Conservation (phyloP, 2,329 filamentous ascomycete species). For the Elsinoe perseae region DNA sequence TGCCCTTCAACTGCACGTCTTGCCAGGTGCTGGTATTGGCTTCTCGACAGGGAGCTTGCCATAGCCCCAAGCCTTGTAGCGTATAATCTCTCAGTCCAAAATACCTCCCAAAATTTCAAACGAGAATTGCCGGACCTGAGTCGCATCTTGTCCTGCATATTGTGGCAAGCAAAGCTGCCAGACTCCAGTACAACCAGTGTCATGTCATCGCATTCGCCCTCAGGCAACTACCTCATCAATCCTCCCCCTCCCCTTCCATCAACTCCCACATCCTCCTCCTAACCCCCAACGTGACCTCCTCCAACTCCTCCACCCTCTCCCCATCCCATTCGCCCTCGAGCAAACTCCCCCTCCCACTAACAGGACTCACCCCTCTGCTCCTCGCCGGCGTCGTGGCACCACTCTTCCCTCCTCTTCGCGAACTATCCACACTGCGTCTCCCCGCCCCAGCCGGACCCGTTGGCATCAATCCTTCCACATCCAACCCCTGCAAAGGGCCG, state of each 20-base stretch:
- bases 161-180: too few species aligned
- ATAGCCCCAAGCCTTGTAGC: too few species aligned
- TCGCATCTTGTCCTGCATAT: too few species aligned
- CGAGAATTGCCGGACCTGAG: too few species aligned
- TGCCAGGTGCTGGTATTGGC: too few species aligned
- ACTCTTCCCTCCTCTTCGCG: not conserved
- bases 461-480: conserved; percentile 21
- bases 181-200: too few species aligned
- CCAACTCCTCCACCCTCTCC: conserved; percentile 12
- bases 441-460: not conserved
- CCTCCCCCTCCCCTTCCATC: conserved; percentile 10
- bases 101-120: too few species aligned
- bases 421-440: not conserved
- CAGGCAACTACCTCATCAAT: too few species aligned
- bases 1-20: not conserved
- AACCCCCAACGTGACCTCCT: conserved; percentile 14
- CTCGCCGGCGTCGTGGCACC: not conserved
- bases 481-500: conserved; percentile 39
- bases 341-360: not conserved
- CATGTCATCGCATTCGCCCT: too few species aligned
- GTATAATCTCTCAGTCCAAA: too few species aligned
- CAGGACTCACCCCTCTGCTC: conserved; percentile 2
- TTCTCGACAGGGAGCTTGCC: too few species aligned
- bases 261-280: conserved; percentile 16
- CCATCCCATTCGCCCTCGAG: conserved; percentile 9